Base-by-base conservation (phyloP, 2,329 filamentous ascomycete genomes). In the Lecanosticta acicola region DNA sequence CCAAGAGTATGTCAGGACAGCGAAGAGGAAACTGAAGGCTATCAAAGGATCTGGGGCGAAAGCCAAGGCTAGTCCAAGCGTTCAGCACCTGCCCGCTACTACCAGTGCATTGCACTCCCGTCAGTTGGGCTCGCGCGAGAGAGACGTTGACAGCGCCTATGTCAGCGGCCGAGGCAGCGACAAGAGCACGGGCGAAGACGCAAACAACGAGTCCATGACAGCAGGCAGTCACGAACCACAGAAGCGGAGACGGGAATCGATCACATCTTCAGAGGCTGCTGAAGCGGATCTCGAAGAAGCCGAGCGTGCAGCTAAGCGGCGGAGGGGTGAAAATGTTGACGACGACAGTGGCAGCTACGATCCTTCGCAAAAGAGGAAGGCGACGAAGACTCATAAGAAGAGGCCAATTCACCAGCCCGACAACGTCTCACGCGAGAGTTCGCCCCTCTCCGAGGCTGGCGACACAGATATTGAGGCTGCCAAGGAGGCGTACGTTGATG, bases 1-100 rank as follows among this genome's bases (percentile, higher is more conserved):
- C 49, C 64, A 68, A 46, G 49, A 48, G 8, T 65, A 63, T 41
- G 67, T 73, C 43, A 69, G 65, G 32, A 48, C 46, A 11, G 65
- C 65, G 29, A 71, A 69, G 55, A 68, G 66, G 48, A 58, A 60
- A 36, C 51, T 68, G 8, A 16, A 38, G 18, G 33, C 33, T 9
- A 36, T 38, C 14, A 39, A 46, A 19, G 36, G 3, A 13, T 24
- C 21, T 13, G 18, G 24, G 17, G 14, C n/a, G 13, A 35, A 35
- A n/a, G 7, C n/a, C 7, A n/a, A 24, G 8, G 9, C 37, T 3
- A 21, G 18, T 13, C 3, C 17, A 11, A 39, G 21, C 18, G 3
- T 14, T 16, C n/a, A n/a, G 37, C 37, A 4, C n/a, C n/a, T 39
- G 37, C 18, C 19, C 18, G 37, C 37, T 14, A 20, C 37, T n/a